phyloP scores from a whole-genome alignment of 1,284 basidiomycete genomes.

The Austroboletus novae-zelandiae region DNA sequence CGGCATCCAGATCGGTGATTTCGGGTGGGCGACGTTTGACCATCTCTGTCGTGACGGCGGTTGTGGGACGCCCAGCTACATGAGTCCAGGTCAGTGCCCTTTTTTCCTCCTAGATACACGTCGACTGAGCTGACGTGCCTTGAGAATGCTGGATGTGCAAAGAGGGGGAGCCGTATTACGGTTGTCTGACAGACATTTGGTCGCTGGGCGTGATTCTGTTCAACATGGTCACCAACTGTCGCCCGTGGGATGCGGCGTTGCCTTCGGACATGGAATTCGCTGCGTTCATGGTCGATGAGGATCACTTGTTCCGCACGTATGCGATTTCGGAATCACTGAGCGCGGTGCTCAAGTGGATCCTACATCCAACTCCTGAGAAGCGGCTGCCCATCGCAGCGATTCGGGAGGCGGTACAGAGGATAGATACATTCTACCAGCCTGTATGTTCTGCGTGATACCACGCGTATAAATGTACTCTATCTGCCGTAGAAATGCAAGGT shows the following conservation, averaged over 20 bases:
- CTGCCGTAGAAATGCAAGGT: no score
- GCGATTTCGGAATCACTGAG: conserved; percentile 65
- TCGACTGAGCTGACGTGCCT: conserved; percentile 7
- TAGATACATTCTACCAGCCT: conserved; percentile 70
- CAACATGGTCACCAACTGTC: conserved; percentile 84
- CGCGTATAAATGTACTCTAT: no score
- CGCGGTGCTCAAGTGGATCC: conserved; percentile 54
- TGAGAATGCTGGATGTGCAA: conserved; percentile 56
- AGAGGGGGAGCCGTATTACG: conserved; percentile 36
- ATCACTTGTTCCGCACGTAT: conserved; percentile 65
- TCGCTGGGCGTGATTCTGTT: conserved; percentile 47
- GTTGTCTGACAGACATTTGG: conserved; percentile 84
- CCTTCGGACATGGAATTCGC: conserved; percentile 72
- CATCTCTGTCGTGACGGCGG: conserved; percentile 67
- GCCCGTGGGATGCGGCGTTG: conserved; percentile 83
- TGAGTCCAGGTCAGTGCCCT: conserved; percentile 63
- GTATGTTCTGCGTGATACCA: no score
- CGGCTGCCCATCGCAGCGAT: conserved; percentile 62
- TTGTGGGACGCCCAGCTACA: conserved; percentile 79
- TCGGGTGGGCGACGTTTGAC: conserved; percentile 77
- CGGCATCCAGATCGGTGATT: conserved; percentile 73
- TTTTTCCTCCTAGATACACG: background rate
- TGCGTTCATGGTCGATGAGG: conserved; percentile 61
- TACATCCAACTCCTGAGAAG: conserved; percentile 48
- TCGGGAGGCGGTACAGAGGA: conserved; percentile 49